Base-by-base conservation (phyloP, 495 filamentous ascomycete genomes). In the Gamarada debralockiae region DNA sequence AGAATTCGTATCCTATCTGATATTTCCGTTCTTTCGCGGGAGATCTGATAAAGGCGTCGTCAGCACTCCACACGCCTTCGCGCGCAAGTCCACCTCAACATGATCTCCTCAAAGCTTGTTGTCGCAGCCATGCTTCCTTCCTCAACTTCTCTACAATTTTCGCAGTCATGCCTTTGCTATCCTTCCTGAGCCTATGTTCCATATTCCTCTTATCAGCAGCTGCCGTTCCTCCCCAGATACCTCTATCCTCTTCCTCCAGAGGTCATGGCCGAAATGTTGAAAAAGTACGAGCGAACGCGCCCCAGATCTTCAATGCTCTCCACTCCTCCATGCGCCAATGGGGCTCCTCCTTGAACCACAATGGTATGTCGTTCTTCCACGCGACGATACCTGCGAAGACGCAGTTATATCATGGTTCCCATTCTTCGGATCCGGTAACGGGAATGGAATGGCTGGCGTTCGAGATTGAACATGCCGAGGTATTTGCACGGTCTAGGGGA, bases 301-400 rank as follows among this genome's bases (percentile, higher is more conserved):
- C 78, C 56, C 73, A 78, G 43, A 83, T 86, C 50, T 86, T 86
- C 73, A 88, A 86, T 58, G 70, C 79, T 17, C 66, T 86, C 31
- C 82, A 86, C 56, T 78, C 78, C 23, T 81, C 84, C 17, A 80
- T 83, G 75, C 78, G 84, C 20, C 81, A 86, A 72, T 88, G 80
- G 77, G 83, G 82, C 7, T 86, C 83, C 1, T 82, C 82, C 0
- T 61, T 85, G 3, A 71, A 86, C 40, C 84, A 88, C 58, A 88
- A 87, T 62, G 83, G 83, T 47, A 80, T 86, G 70, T 85, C 82
- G 0, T 70, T 83, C 60, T 84, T 84, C 60, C 67, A 80, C 0
- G 83, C 71, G 3, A 72, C 68, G 0, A 73, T 88, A 1, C 81
- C 84, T 0, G 68, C 64, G 2, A 79, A 78, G 13, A 81, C 79